Conservation (phyloP, 2,329 filamentous ascomycete species). For the Calonectria fujianensis region DNA sequence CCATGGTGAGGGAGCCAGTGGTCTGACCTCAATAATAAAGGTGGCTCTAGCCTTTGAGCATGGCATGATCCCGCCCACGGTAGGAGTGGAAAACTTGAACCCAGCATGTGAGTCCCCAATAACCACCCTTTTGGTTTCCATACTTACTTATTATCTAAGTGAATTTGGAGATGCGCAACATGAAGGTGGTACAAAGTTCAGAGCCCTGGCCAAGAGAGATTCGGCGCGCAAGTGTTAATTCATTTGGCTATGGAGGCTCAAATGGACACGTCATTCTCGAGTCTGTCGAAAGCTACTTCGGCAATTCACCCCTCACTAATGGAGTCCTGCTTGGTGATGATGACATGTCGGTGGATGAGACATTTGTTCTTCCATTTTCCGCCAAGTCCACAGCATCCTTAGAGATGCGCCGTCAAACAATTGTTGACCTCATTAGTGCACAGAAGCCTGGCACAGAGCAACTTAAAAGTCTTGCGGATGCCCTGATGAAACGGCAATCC, state of each 20-base stretch:
- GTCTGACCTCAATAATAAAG: constrained; percentile 14
- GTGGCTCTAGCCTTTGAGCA: constrained; percentile 2
- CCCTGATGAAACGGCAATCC: not conserved
- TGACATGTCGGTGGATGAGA: not conserved
- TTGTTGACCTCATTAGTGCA: not conserved
- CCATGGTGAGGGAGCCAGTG: constrained; percentile 3
- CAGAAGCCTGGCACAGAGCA: not conserved
- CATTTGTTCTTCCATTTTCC: not conserved
- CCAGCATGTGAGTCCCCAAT: not conserved
- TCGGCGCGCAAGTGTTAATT: constrained; percentile 13
- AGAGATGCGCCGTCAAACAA: constrained; percentile 6
- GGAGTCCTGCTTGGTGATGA: not conserved
- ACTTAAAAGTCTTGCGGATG: not conserved
- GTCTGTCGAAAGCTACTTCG: not conserved
- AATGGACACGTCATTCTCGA: constrained; percentile 16
- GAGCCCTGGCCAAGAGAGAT: constrained; percentile 1
- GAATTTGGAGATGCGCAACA: not conserved
- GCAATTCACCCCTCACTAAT: not conserved
- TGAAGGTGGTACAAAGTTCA: not conserved
- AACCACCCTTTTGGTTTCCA: not conserved
- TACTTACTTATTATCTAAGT: not conserved
- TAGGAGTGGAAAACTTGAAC: constrained; percentile 3
- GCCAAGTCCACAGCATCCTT: not conserved
- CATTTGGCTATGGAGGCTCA: constrained; percentile 12
- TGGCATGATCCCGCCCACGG: constrained; percentile 1